Conservation (phyloP, 2,329 filamentous ascomycete genomes). For the Colletotrichum abscissum region DNA sequence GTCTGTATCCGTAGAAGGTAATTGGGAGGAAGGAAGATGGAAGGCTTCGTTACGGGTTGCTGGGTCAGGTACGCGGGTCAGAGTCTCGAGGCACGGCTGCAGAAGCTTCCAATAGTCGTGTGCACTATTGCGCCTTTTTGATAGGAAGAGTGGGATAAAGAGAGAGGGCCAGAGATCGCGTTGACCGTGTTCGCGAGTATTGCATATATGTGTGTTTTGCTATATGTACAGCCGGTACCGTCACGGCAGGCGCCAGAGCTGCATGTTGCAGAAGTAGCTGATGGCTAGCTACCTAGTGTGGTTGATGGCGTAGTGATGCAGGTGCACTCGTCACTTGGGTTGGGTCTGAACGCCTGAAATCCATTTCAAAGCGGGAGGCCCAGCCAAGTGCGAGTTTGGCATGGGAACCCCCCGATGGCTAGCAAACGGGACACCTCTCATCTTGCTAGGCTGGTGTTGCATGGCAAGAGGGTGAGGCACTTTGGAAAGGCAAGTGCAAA, state of each 20-base stretch:
- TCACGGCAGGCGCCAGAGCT: background rate
- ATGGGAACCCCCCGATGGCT: background rate
- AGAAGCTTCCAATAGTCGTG: background rate
- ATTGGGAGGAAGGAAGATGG: background rate
- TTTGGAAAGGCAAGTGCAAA: slow-evolving; percentile 7
- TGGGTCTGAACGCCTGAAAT: background rate
- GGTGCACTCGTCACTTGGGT: background rate
- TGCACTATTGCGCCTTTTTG: background rate
- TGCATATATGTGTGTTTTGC: background rate
- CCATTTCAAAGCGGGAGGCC: background rate
- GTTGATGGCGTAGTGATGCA: background rate
- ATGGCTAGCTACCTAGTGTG: background rate
- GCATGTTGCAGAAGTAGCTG: background rate
- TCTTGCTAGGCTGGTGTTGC: background rate
- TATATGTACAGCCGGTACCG: background rate
- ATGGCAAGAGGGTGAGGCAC: slow-evolving; percentile 11
- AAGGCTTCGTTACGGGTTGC: background rate
- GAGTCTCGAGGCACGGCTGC: background rate
- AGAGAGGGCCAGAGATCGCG: background rate
- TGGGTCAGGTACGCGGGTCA: background rate
- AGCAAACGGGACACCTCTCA: slow-evolving; percentile 5
- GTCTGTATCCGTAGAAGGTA: background rate
- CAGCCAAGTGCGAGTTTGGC: background rate
- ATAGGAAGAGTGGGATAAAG: background rate
- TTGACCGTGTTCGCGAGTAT: background rate